Conservation (phyloP, 2,329 filamentous ascomycete species). For the Sarocladiaceae sp. region DNA sequence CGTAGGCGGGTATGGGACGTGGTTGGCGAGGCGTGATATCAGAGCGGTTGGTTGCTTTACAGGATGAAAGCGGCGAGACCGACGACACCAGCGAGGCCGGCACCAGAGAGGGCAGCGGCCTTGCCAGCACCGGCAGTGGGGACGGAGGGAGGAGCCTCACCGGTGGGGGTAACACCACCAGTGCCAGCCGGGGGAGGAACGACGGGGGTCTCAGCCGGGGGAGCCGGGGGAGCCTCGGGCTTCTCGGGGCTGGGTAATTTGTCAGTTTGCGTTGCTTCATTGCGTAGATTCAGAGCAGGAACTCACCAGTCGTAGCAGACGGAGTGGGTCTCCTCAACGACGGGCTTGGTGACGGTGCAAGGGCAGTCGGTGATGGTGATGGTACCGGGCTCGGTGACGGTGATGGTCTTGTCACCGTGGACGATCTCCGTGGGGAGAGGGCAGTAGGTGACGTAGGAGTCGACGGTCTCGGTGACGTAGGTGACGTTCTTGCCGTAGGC, state of each 20-base stretch:
- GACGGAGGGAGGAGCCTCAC: conserved; percentile 27
- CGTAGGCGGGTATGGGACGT: conserved; percentile 30
- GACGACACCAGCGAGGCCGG: conserved; percentile 53
- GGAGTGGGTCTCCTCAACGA: conserved; percentile 45
- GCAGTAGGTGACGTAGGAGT: conserved; percentile 66
- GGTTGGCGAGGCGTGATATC: conserved; percentile 25
- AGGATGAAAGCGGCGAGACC: conserved; percentile 52
- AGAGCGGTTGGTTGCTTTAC: conserved; percentile 38
- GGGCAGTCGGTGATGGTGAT: conserved; percentile 67
- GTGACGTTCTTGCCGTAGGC: conserved; percentile 40
- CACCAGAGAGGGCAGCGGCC: conserved; percentile 49
- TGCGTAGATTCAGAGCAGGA: neutral
- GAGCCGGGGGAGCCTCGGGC: neutral
- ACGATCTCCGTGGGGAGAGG: conserved; percentile 58
- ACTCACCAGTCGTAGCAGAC: conserved; percentile 49
- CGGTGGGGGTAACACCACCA: conserved; percentile 19
- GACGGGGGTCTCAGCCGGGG: conserved; percentile 21
- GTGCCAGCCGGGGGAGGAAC: conserved; percentile 20
- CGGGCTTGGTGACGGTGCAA: conserved; percentile 59
- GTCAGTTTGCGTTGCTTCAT: too few species aligned
- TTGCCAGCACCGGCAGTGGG: conserved; percentile 52
- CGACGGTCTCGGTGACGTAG: conserved; percentile 58
- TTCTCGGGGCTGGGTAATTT: conserved; percentile 3
- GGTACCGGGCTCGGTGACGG: conserved; percentile 60
- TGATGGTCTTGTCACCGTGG: conserved; percentile 61